Evolutionary conservation across 2,329 filamentous ascomycete genomes (phyloP), one percentile per base, ranked within the genome.

Genomic region (Nemania sp.): DNA sequence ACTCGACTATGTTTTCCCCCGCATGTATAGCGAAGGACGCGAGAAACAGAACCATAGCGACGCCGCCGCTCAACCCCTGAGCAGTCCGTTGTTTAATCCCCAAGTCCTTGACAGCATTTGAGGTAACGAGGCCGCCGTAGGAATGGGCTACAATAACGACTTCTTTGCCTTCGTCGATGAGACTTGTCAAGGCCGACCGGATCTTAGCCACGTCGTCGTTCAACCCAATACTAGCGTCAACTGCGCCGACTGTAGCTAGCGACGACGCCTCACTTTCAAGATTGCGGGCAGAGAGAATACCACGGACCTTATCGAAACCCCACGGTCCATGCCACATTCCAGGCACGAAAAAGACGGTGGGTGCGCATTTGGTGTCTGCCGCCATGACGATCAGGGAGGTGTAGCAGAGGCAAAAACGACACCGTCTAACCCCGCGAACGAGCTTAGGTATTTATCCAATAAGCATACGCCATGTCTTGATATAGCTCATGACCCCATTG

Each of bases 111-210:
- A 66, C 56, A 11, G 66, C 57, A n/a, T 68, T 66, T 6, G 64
- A 62, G 10, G 53, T 52, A 24, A 69, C 35, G 20, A 70, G 24
- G 5, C 71, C 68, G 8, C 66, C 68, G 27, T 64, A 72, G 27
- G 71, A 73, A 57, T 73, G 71, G 20, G 67, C 60, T 2, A 72
- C 58, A 3, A 73, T n/a, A 6, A 70, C 22, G 5, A 69, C 58
- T 38, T 70, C 66, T 24, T 56, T 68, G 1, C 62, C 66, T 1
- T 38, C 35, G 24, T 68, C 43, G n/a, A 62, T 26, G 27, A 67
- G 56, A 1, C 49, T 43, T 10, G 10, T 52, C n/a, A 59, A 38
- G 3, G 32, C 56, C 22, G 35, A 56, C 15, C 61, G 57, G 8
- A 58, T 20, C 3, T 45, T 49, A 0, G 27, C 32, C 10, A 49